Evolutionary conservation across 116 monocot species (phyloP).

Genomic region (Papilionanthe hybrid): DNA sequence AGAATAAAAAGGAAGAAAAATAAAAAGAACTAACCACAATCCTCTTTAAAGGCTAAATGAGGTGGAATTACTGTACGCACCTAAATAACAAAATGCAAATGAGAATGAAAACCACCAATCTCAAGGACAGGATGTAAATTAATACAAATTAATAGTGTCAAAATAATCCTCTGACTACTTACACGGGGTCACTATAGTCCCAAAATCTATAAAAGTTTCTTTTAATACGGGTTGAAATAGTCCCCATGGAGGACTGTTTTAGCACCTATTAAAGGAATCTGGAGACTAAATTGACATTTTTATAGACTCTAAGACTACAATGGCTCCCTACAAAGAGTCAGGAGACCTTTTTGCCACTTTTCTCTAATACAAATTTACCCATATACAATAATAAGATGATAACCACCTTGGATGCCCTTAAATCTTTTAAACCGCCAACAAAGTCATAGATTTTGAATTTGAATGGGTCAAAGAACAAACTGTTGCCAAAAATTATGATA

Average conservation of each 20-base stretch:
- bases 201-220: too few species aligned
- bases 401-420: constrained; percentile 58
- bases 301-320: too few species aligned
- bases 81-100: constrained; percentile 22
- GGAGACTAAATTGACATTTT: too few species aligned
- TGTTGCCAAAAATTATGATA: constrained; percentile 27
- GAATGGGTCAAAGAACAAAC: constrained; percentile 83
- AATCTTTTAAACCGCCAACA: constrained; percentile 67
- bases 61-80: constrained; percentile 76
- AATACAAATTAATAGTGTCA: neutral
- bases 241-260: too few species aligned
- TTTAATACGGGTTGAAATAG: too few species aligned
- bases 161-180: too few species aligned
- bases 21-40: constrained; percentile 50
- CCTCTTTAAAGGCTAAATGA: constrained; percentile 65
- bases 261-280: too few species aligned
- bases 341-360: too few species aligned
- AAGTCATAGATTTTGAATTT: constrained; percentile 68
- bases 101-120: neutral
- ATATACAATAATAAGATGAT: constrained; percentile 7
- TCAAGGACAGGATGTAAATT: neutral
- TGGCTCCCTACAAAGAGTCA: too few species aligned
- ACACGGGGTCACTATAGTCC: too few species aligned
- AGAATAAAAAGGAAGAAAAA: neutral
- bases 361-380: neutral